Base-by-base conservation (phyloP, 768 basidiomycete species). In the Brasilioporus rufonigricans region DNA sequence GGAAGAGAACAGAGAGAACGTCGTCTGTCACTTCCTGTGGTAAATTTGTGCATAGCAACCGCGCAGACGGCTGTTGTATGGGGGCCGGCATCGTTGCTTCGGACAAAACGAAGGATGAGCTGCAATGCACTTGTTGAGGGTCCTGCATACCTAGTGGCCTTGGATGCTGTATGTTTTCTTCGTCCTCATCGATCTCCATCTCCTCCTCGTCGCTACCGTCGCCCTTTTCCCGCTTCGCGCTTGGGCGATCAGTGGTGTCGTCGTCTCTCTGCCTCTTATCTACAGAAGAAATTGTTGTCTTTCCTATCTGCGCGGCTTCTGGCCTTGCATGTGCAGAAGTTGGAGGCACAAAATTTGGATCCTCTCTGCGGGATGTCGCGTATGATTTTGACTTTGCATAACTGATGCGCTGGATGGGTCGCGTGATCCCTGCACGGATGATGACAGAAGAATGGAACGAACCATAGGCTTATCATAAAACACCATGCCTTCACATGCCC, bases 171-270 rank as follows among this genome's bases (percentile, higher is more conserved):
- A 74, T 73, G 35, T 74, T 68, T 51, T 89, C 86, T 44, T 91
- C 88, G 44, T 97, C 93, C 47, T 94, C 92, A 56, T 94, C 93
- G 65, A 93, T 91, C 74, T 96, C 93, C 87, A 95, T 95, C 74
- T 93, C 91, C 67, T 89, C 89, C 51, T 85, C 93, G 58, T 91
- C 89, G 60, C 73, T 81, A 14, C 75, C 74, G 13, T 84, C 83
- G 39, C 78, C 85, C 69, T 84, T 91, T 63, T 85, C 83, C 58
- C 85, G 82, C 75, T 95, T 96, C 26, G 78, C 61, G 41, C 76
- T 76, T 47, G 80, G 80, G 50, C 77, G 83, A 49, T 74, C 81
- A 24, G 74, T 76, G 38, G 71, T 66, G 44, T 81, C 83, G 19
- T 81, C 86, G 40, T 89, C 89, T 64, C 91, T 77, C 65, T 69